Evolutionary conservation across 140 eudicot genomes (phyloP).

Genomic region (Anethum foeniculum): DNA sequence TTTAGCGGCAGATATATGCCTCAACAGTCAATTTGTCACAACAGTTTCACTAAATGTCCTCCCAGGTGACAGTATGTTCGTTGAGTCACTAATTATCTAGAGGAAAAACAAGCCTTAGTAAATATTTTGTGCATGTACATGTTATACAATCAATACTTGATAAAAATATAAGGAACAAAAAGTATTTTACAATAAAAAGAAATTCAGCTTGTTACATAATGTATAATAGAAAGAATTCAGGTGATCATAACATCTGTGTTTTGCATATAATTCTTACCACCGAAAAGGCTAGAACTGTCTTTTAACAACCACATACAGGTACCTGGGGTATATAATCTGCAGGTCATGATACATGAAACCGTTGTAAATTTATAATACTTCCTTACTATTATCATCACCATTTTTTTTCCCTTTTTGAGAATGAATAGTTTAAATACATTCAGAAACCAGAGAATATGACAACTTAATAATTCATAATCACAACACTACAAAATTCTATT

Average conservation of each 20-base stretch:
- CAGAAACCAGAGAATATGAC: background rate
- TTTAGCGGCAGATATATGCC: conserved; percentile 73
- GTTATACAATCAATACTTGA: background rate
- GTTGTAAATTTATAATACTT: background rate
- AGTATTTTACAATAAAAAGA: background rate
- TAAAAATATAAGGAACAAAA: background rate
- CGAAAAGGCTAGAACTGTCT: background rate
- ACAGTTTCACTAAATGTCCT: conserved; percentile 88
- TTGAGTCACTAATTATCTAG: conserved; percentile 99
- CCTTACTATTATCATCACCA: background rate
- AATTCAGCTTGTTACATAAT: background rate
- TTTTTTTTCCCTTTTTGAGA: background rate
- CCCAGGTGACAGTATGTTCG: conserved; percentile 93
- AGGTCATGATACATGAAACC: background rate
- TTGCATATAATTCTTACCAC: background rate
- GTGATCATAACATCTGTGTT: background rate
- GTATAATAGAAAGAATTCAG: background rate
- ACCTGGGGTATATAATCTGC: background rate
- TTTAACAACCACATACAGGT: background rate
- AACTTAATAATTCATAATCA: background rate
- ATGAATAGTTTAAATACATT: background rate
- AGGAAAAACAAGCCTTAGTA: conserved; percentile 10
- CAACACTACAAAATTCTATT: too few species aligned
- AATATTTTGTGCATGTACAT: background rate
- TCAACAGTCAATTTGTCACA: conserved; percentile 75